phyloP scores from a whole-genome alignment of 148 eudicot genomes.

The Spergularia bocconei region DNA sequence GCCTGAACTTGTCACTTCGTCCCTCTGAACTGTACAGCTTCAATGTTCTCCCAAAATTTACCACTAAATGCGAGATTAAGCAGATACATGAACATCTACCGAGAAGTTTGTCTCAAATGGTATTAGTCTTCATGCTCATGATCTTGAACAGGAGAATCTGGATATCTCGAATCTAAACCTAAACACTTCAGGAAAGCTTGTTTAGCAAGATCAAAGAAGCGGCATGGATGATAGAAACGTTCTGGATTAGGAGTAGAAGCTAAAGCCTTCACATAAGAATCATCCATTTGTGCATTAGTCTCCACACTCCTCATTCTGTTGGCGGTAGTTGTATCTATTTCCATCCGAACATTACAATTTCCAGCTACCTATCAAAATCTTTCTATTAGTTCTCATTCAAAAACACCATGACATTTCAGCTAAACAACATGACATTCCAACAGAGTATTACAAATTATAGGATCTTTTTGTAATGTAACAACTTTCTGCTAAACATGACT shows the following conservation, averaged over 20 bases:
- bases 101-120: not conserved
- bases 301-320: conserved; percentile 28
- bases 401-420: not conserved
- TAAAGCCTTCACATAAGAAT: conserved; percentile 28
- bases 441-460: not conserved
- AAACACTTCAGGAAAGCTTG: conserved; percentile 67
- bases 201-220: conserved; percentile 45
- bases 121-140: conserved; percentile 31
- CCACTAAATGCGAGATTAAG: not conserved
- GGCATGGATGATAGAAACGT: conserved; percentile 45
- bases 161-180: conserved; percentile 38
- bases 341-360: conserved; percentile 18
- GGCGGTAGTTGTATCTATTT: conserved; percentile 27
- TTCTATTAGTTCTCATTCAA: not conserved
- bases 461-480: not conserved
- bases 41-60: not conserved
- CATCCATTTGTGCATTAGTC: conserved; percentile 37
- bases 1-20: not conserved
- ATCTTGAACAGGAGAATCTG: conserved; percentile 14
- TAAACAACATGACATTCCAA: not conserved
- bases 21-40: conserved; percentile 18
- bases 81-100: no score
- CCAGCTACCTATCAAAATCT: conserved; percentile 31
- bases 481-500: not conserved
- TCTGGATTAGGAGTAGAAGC: conserved; percentile 13